Base-by-base conservation (phyloP, 352 stramenopile genomes). In the Peronospora tabacina region DNA sequence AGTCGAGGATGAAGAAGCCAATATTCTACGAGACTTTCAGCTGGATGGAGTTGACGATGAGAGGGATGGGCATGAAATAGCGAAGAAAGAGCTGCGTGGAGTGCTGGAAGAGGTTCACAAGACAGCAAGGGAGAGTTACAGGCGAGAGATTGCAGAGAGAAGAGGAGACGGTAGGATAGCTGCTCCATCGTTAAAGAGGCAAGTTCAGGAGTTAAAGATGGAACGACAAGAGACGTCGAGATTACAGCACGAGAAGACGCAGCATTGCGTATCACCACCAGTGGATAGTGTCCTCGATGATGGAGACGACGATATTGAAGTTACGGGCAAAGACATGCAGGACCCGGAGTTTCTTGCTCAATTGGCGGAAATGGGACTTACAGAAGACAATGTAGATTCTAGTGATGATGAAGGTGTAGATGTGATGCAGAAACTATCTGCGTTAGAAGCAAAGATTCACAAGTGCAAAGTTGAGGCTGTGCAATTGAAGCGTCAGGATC, bases 321-420 rank as follows among this genome's bases (percentile, higher is more conserved):
- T 89, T 28, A 89, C 80, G 13, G 80, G 89, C 13, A 75, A 86
- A 32, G 80, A 91, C 35, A 85, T 91, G 75, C 39, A 74, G 22
- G 63, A 91, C 35, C 80, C 80, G 2, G 73, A 79, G 26, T 87
- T 73, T 55, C 54, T 87, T 22, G 63, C 77, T 13, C 72, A 89
- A 50, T 50, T 91, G 10, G 65, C 63, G 12, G 50, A 47, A 12
- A 63, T 88, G 44, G 73, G 78, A 8, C 52, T 83, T 28, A 53
- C 52, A 7, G 47, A 58, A 2, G 24, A 69, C 41, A n/a, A 24
- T 12, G 33, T 15, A 8, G 33, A 30, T 3, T 32, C 15, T 29
- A 33, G 5, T 36, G 29, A 22, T 36, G 13, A 5, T 10, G 34
- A 28, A 37, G 15, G 20, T 36, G 12, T n/a, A 16, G 26, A 55